phyloP scores from a whole-genome alignment of 2,329 filamentous ascomycete species.

The Xylariaceae sp. region DNA sequence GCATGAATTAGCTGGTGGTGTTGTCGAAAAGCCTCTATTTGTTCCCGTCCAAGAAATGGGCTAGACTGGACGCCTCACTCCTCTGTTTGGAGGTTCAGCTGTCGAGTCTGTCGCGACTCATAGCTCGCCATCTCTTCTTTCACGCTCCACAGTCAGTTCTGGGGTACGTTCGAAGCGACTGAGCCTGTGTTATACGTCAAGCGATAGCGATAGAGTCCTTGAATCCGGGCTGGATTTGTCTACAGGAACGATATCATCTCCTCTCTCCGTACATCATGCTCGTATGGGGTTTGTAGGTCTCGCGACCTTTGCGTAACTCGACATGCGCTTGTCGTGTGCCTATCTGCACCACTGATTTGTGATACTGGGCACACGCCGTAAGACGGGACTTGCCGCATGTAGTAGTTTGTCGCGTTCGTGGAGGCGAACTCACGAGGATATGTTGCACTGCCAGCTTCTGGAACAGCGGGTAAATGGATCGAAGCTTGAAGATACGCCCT shows the following conservation, averaged over 20 bases:
- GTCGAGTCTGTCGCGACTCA: not conserved
- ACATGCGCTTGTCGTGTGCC: constrained; percentile 15
- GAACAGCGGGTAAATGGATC: constrained; percentile 20
- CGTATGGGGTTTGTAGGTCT: constrained; percentile 4
- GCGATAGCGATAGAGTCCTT: too few relatives aligned
- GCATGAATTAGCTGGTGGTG: constrained; percentile 24
- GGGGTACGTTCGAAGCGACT: too few relatives aligned
- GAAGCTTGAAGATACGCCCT: constrained; percentile 15
- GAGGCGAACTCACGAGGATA: not conserved
- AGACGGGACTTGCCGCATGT: constrained; percentile 15
- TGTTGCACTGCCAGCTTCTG: constrained; percentile 18
- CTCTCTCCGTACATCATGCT: constrained; percentile 4
- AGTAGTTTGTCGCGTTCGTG: not conserved
- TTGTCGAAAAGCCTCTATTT: constrained; percentile 21
- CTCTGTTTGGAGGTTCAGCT: constrained; percentile 15
- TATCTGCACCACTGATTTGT: constrained; percentile 5
- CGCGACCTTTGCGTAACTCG: constrained; percentile 5
- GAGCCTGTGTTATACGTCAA: too few relatives aligned
- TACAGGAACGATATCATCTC: not conserved
- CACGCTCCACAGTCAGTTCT: too few relatives aligned
- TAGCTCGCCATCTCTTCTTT: not conserved
- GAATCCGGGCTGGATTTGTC: not conserved
- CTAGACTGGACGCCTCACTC: constrained; percentile 16
- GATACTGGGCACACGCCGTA: constrained; percentile 9
- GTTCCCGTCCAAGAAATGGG: constrained; percentile 19